Conservation (phyloP, 129 eudicot genomes). For the Flaveria bidentis region DNA sequence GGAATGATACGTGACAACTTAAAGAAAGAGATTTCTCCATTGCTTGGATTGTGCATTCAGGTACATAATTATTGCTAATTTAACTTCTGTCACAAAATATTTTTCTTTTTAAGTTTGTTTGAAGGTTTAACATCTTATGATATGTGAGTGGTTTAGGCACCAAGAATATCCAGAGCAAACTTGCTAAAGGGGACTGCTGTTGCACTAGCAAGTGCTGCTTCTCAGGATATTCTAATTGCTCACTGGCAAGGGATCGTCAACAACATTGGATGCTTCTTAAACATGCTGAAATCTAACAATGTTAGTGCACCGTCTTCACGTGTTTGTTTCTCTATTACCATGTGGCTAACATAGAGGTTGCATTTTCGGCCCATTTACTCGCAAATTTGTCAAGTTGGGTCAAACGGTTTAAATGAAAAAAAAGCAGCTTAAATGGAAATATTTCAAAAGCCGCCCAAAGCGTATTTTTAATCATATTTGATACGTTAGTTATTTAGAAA, state of each 20-base stretch:
- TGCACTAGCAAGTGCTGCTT: slow-evolving; percentile 79
- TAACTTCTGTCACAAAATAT: neutral
- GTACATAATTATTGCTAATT: slow-evolving; percentile 32
- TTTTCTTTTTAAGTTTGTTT: slow-evolving; percentile 1
- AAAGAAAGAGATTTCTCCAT: slow-evolving; percentile 87
- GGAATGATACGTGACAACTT: slow-evolving; percentile 89
- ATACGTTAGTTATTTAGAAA: neutral
- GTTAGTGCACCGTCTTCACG: slow-evolving; percentile 44
- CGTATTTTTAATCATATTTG: slow-evolving; percentile 1
- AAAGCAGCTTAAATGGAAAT: slow-evolving; percentile 3
- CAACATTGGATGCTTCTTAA: slow-evolving; percentile 75
- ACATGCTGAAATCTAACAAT: slow-evolving; percentile 70
- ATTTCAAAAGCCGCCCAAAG: slow-evolving; percentile 8
- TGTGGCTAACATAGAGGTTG: neutral
- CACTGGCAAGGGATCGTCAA: slow-evolving; percentile 98
- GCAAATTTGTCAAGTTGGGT: neutral
- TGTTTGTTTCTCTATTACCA: slow-evolving; percentile 27
- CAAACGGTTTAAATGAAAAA: neutral
- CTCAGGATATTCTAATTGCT: slow-evolving; percentile 79
- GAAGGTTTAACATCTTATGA: neutral
- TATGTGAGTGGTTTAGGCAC: slow-evolving; percentile 64
- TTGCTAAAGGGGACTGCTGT: slow-evolving; percentile 79
- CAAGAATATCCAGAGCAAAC: slow-evolving; percentile 88
- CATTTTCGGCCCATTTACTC: neutral
- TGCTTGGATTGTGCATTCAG: slow-evolving; percentile 87